Percentiles rank a stretch among this genome's conserved stretches.
These are phyloP conservation scores for Haplographium delicatum DNA, from an alignment of 495 filamentous ascomycete genomes.

Conservation along the genomic window DNA sequence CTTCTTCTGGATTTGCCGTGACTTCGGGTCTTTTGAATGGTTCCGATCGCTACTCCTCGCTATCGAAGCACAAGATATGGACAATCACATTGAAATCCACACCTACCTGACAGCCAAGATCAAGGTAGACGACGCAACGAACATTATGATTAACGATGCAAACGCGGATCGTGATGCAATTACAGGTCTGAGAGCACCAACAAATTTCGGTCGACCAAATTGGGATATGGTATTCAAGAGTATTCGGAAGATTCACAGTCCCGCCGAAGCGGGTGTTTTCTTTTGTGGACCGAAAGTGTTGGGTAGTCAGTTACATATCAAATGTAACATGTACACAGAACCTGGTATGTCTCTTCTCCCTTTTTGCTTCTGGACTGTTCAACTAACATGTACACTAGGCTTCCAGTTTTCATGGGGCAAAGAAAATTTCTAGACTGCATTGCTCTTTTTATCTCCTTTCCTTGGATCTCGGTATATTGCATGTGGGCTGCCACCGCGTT, in stretches of 20 bases:
- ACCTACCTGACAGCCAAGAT: slow-evolving; percentile 72
- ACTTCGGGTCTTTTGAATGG: slow-evolving; percentile 78
- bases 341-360: slow-evolving; percentile 41
- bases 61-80: slow-evolving; percentile 78
- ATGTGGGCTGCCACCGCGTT: neutral
- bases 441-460: neutral
- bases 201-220: slow-evolving; percentile 73
- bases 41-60: slow-evolving; percentile 72
- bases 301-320: slow-evolving; percentile 63
- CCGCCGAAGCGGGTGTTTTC: slow-evolving; percentile 73
- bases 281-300: slow-evolving; percentile 73
- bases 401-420: slow-evolving; percentile 54
- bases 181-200: slow-evolving; percentile 67
- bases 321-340: slow-evolving; percentile 73
- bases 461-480: no score
- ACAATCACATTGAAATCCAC: slow-evolving; percentile 73
- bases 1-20: slow-evolving; percentile 81
- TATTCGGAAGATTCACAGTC: slow-evolving; percentile 64
- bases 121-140: slow-evolving; percentile 71
- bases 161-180: slow-evolving; percentile 74
- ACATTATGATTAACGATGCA: slow-evolving; percentile 81
- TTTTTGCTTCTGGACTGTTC: slow-evolving; percentile 8
- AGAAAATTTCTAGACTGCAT: slow-evolving; percentile 59
- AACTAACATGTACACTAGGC: slow-evolving; percentile 16
- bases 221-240: slow-evolving; percentile 77